Evolutionary conservation across 306 rosid species (phyloP).

Genomic region (Acacia melanoxylon): DNA sequence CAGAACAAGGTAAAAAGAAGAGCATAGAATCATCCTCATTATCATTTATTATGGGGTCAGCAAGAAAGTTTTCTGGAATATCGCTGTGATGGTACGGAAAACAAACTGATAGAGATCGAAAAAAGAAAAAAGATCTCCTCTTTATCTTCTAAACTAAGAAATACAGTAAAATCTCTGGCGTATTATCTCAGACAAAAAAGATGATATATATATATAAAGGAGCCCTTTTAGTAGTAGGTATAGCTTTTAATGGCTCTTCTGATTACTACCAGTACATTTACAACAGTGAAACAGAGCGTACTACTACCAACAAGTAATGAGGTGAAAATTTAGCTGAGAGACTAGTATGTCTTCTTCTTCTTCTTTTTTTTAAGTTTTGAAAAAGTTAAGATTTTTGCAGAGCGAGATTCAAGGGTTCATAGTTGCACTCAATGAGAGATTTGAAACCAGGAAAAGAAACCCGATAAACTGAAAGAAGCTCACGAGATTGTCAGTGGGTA

Average conservation of each 20-base stretch:
- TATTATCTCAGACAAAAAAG: constrained; percentile 49
- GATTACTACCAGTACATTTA: constrained; percentile 27
- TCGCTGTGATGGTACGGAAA: constrained; percentile 50
- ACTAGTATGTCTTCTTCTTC: background rate
- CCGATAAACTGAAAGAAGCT: constrained; percentile 34
- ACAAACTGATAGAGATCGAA: constrained; percentile 9
- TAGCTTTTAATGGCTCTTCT: constrained; percentile 36
- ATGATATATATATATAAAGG: constrained; percentile 29
- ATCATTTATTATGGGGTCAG: constrained; percentile 28
- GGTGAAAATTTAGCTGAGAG: constrained; percentile 28
- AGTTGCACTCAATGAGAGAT: constrained; percentile 29
- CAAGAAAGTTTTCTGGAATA: constrained; percentile 36
- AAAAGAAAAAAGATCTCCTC: constrained; percentile 32
- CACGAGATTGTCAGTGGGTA: constrained; percentile 69
- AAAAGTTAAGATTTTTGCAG: constrained; percentile 1
- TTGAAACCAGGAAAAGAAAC: constrained; percentile 31
- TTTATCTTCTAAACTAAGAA: constrained; percentile 33
- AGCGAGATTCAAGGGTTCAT: background rate
- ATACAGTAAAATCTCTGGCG: constrained; percentile 41
- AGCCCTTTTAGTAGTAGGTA: constrained; percentile 44
- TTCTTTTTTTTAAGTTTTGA: background rate
- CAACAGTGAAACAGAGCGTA: background rate
- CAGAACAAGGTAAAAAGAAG: constrained; percentile 27
- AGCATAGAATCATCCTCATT: constrained; percentile 40
- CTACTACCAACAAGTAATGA: background rate